phyloP scores from a whole-genome alignment of 1,284 basidiomycete species.

The Exobasidium cylindrosporum region DNA sequence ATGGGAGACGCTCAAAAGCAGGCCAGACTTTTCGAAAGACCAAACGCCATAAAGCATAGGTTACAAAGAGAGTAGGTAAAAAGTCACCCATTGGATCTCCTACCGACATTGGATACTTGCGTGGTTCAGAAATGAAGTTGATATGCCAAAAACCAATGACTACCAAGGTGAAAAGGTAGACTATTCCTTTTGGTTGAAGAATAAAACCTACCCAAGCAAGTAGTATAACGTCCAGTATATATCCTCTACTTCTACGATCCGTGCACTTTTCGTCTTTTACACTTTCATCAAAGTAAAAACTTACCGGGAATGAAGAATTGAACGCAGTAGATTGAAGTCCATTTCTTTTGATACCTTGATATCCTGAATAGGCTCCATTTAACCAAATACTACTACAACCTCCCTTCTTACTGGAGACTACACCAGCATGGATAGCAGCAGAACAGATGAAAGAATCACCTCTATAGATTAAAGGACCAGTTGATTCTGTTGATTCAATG shows the following conservation, averaged over 20 bases:
- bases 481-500: neutral
- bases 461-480: constrained; percentile 64
- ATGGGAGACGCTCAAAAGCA: constrained; percentile 65
- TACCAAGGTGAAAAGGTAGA: constrained; percentile 67
- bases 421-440: constrained; percentile 71
- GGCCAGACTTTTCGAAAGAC: constrained; percentile 74
- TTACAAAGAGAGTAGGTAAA: constrained; percentile 73
- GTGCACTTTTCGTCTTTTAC: constrained; percentile 63
- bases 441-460: constrained; percentile 82
- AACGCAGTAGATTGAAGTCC: constrained; percentile 72
- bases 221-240: constrained; percentile 39
- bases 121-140: constrained; percentile 73
- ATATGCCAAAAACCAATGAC: constrained; percentile 87
- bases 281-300: constrained; percentile 59
- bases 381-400: constrained; percentile 74
- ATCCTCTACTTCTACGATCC: constrained; percentile 64
- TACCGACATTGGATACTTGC: constrained; percentile 59
- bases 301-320: constrained; percentile 69
- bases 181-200: constrained; percentile 69
- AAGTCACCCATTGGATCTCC: constrained; percentile 72
- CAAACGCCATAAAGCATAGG: constrained; percentile 74
- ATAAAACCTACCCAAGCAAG: constrained; percentile 72
- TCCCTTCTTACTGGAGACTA: constrained; percentile 66
- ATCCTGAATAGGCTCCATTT: constrained; percentile 70
- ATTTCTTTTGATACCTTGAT: constrained; percentile 63